A percentile compares a stretch with the other conserved stretches of the same genome.
These are phyloP conservation scores for Dictyophora rubrovolvata DNA, from an alignment of 768 basidiomycete species.

Conservation along the genomic window DNA sequence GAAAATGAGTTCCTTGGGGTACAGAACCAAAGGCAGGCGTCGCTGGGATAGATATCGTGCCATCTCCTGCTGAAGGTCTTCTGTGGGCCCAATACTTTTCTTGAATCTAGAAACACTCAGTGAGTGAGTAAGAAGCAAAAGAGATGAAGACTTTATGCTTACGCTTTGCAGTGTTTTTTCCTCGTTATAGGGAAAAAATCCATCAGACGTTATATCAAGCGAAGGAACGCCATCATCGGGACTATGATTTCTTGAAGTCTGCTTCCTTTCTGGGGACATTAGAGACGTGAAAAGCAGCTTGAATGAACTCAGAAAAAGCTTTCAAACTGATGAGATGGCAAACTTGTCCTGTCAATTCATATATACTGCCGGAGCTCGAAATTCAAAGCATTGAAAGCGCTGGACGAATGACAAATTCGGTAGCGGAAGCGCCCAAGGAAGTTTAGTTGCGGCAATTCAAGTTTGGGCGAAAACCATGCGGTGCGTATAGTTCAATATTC, in stretches of 20 bases:
- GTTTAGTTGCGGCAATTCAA: too few relatives aligned
- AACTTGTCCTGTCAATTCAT: too few relatives aligned
- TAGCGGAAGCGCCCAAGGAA: too few relatives aligned
- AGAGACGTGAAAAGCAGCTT: not conserved
- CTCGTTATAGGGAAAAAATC: slow-evolving; percentile 71
- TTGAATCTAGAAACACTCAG: slow-evolving; percentile 43
- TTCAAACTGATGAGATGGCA: too few relatives aligned
- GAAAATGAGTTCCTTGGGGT: slow-evolving; percentile 27
- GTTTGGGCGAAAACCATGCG: too few relatives aligned
- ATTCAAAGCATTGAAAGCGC: too few relatives aligned
- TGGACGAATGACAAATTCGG: too few relatives aligned
- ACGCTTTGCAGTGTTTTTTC: slow-evolving; percentile 54
- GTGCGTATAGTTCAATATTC: too few relatives aligned
- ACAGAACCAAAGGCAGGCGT: not conserved
- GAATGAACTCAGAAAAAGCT: too few relatives aligned
- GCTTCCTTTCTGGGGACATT: not conserved
- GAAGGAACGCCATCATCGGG: slow-evolving; percentile 5
- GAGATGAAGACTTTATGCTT: slow-evolving; percentile 37
- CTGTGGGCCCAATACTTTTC: slow-evolving; percentile 63
- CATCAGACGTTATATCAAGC: slow-evolving; percentile 30
- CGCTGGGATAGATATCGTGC: not conserved
- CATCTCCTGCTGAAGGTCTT: slow-evolving; percentile 40
- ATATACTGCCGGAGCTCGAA: too few relatives aligned
- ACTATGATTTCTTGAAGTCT: not conserved
- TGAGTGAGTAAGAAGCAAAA: slow-evolving; percentile 17